Conservation (phyloP, 306 rosid genomes). For the Neltuma alba region DNA sequence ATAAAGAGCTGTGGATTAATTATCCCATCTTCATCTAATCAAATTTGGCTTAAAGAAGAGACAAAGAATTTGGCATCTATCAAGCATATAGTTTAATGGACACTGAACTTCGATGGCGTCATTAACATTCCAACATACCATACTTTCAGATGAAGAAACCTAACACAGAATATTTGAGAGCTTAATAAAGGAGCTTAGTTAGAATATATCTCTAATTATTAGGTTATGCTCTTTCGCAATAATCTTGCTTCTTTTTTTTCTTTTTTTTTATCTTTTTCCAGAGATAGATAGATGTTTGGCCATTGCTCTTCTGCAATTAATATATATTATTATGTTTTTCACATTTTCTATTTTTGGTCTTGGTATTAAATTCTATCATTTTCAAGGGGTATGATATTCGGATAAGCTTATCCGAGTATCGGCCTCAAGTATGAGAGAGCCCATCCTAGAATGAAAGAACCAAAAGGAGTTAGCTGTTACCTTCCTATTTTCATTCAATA, state of each 20-base stretch:
- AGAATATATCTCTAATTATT: background rate
- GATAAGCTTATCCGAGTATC: conserved; percentile 49
- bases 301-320: background rate
- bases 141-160: conserved; percentile 9
- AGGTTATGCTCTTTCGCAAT: background rate
- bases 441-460: background rate
- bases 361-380: background rate
- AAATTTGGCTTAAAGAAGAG: background rate
- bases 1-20: no score
- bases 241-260: background rate
- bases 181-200: background rate
- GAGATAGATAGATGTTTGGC: background rate
- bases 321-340: background rate
- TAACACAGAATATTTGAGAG: background rate
- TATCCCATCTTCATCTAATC: no score
- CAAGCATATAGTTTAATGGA: background rate
- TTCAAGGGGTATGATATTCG: background rate
- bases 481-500: background rate
- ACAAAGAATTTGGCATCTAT: background rate
- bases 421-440: conserved; percentile 37
- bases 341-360: background rate
- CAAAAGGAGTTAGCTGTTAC: background rate
- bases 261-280: background rate
- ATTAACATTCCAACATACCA: conserved; percentile 10
- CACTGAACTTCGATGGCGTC: background rate